Evolutionary conservation across 2,329 filamentous ascomycete genomes (phyloP).

Genomic region (Sporothrix mexicana): DNA sequence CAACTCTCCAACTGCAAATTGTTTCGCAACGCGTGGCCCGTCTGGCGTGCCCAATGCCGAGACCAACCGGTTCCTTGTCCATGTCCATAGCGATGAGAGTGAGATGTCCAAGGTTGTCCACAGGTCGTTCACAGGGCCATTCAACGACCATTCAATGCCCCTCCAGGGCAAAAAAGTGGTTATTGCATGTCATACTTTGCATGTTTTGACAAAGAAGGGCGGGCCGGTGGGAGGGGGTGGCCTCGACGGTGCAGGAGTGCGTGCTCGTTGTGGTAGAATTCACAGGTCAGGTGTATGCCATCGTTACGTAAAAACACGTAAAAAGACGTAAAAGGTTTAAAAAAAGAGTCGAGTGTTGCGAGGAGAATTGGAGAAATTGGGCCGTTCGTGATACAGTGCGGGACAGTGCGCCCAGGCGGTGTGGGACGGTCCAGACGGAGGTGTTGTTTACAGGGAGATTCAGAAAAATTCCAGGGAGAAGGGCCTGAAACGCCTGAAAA

Average conservation of each 20-base stretch:
- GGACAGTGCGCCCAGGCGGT: not conserved
- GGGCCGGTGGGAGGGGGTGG: constrained; percentile 1
- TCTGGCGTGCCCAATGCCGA: constrained; percentile 27
- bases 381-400: constrained; percentile 13
- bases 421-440: not conserved
- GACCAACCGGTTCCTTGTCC: constrained; percentile 21
- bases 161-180: constrained; percentile 19
- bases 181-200: constrained; percentile 29
- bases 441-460: not conserved
- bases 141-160: not conserved
- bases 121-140: not conserved
- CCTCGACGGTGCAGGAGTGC: not conserved
- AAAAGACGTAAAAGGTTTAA: no score
- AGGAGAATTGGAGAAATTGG: not conserved
- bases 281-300: constrained; percentile 26
- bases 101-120: no score
- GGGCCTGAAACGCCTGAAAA: no score
- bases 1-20: not conserved
- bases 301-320: constrained; percentile 24
- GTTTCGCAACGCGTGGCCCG: constrained; percentile 25
- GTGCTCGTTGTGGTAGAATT: not conserved
- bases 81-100: no score
- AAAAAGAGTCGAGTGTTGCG: not conserved
- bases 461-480: no score
- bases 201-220: constrained; percentile 29